phyloP scores from a whole-genome alignment of 2,329 filamentous ascomycete species.

The Colletotrichum kahawae region DNA sequence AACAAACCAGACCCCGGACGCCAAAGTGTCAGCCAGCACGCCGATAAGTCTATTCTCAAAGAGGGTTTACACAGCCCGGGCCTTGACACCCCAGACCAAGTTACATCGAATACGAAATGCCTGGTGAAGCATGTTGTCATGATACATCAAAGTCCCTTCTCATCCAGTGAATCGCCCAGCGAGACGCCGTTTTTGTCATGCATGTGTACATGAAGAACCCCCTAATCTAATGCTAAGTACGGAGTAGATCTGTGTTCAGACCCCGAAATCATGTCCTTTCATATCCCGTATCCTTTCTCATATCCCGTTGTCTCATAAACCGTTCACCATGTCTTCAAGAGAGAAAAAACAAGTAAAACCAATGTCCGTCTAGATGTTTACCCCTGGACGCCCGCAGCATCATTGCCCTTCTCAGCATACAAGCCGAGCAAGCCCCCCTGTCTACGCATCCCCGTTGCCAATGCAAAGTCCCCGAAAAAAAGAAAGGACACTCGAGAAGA shows the following conservation, averaged over 20 bases:
- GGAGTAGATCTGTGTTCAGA: not conserved
- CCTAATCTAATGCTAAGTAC: not conserved
- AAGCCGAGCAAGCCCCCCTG: not conserved
- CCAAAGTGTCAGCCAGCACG: not conserved
- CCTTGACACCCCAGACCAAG: not conserved
- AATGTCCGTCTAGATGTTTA: not conserved
- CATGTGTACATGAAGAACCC: not conserved
- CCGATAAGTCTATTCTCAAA: not conserved
- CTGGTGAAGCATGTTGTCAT: not conserved
- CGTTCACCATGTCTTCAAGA: not conserved
- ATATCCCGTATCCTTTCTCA: not conserved
- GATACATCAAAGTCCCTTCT: not conserved
- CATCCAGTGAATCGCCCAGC: constrained; percentile 7
- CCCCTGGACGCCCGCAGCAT: not conserved
- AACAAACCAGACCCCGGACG: not conserved
- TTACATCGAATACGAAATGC: not conserved
- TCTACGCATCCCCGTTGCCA: not conserved
- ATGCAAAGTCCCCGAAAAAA: not conserved
- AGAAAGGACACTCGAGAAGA: not conserved
- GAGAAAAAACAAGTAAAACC: not conserved
- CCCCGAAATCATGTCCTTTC: not conserved
- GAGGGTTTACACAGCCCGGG: not conserved
- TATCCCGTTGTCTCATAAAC: not conserved
- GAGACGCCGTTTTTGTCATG: not conserved
- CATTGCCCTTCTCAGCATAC: not conserved